Percentiles rank a stretch among this genome's conserved stretches.
phyloP scores from a whole-genome alignment of 768 basidiomycete species.

The Termitomyces bulborhizus region DNA sequence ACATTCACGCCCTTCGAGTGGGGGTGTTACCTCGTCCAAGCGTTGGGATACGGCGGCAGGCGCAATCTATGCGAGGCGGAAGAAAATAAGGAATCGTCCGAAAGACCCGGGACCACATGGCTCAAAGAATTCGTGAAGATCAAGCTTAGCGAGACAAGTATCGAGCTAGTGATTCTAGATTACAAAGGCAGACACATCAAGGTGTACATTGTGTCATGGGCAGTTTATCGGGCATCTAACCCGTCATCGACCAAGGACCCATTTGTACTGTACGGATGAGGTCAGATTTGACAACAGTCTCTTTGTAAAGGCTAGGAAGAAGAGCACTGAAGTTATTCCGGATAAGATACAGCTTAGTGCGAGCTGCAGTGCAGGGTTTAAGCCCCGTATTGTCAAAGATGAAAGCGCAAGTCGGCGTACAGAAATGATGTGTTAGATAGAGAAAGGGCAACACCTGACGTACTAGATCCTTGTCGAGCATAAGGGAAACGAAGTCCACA shows the following conservation, averaged over 20 bases:
- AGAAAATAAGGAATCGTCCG: too few species aligned
- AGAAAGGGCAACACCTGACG: slow-evolving; percentile 17
- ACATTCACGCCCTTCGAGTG: too few species aligned
- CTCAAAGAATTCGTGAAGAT: slow-evolving; percentile 81
- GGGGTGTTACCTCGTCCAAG: too few species aligned
- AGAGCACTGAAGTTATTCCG: slow-evolving; percentile 74
- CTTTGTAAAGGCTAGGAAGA: slow-evolving; percentile 78
- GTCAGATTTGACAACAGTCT: slow-evolving; percentile 73
- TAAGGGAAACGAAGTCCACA: slow-evolving; percentile 85
- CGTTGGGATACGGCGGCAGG: too few species aligned
- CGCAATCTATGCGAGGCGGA: slow-evolving; percentile 10
- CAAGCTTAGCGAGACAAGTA: slow-evolving; percentile 84
- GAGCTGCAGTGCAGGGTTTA: slow-evolving; percentile 93
- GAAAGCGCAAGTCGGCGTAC: slow-evolving; percentile 89
- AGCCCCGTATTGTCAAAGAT: too few species aligned
- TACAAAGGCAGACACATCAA: slow-evolving; percentile 46
- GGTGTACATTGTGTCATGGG: slow-evolving; percentile 96
- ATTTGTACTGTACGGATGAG: slow-evolving; percentile 90
- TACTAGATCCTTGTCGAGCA: slow-evolving; percentile 86
- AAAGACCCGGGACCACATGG: slow-evolving; percentile 63
- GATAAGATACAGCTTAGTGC: slow-evolving; percentile 90
- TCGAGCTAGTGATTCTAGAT: slow-evolving; percentile 53
- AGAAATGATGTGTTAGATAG: slow-evolving; percentile 13
- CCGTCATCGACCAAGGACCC: slow-evolving; percentile 99
- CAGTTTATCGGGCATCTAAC: slow-evolving; percentile 92